These are phyloP conservation scores for Nigrograna mackinnonii DNA, from an alignment of 2,329 filamentous ascomycete species.

Conservation along the genomic window DNA sequence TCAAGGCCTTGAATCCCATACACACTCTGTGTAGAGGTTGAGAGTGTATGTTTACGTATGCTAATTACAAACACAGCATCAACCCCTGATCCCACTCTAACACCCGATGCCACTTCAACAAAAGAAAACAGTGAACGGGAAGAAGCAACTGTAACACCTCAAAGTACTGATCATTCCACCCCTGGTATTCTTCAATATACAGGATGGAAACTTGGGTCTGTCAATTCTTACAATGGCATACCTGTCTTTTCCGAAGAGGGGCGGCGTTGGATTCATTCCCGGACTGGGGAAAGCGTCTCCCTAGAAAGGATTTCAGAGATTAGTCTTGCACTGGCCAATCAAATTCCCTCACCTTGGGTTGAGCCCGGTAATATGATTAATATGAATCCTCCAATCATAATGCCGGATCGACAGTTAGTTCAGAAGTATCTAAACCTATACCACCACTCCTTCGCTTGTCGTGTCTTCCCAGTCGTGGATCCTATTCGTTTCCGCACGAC, in stretches of 20 bases:
- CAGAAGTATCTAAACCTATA: conserved; percentile 1
- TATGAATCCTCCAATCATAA: not conserved
- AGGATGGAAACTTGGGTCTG: conserved; percentile 1
- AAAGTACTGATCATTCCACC: not conserved
- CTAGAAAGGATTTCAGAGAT: not conserved
- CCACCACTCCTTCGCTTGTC: conserved; percentile 1
- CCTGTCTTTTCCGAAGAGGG: conserved; percentile 4
- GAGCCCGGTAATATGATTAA: not conserved
- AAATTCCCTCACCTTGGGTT: not conserved
- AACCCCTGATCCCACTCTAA: not conserved
- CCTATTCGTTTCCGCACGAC: not conserved
- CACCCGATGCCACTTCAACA: not conserved
- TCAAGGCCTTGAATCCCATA: too few species aligned
- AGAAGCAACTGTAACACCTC: not conserved
- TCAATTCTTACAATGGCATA: conserved; percentile 3
- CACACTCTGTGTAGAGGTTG: too few species aligned
- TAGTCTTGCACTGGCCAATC: not conserved
- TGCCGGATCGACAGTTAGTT: not conserved
- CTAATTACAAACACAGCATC: too few species aligned
- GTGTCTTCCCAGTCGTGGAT: conserved; percentile 3
- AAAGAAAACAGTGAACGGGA: not conserved
- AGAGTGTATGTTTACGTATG: too few species aligned
- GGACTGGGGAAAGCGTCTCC: not conserved
- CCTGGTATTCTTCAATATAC: not conserved
- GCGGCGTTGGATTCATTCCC: conserved; percentile 1